Base-by-base conservation (phyloP, 1,139 yeast species). In the Suhomyces choctaworum region DNA sequence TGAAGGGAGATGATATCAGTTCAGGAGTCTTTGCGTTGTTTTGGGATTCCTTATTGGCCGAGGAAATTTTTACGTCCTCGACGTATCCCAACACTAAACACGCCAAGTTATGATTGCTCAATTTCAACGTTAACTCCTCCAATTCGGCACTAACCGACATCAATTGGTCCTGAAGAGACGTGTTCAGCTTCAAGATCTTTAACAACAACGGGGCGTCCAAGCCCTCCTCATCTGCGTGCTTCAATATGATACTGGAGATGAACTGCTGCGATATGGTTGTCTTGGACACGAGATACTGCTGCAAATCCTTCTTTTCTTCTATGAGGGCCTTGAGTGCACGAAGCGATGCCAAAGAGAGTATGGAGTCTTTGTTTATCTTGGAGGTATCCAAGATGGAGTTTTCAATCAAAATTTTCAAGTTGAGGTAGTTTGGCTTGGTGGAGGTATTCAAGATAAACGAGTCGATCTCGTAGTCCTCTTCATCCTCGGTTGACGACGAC, bases 51-150 rank as follows among this genome's bases (percentile, higher is more conserved):
- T 33, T 35, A 19, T 34, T 32, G 25, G 34, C 36, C 6, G 44
- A 39, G 8, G 42, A 52, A 29, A 60, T 45, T 38, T 56, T 64
- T 14, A 70, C 64, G 48, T 70, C 76, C 44, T 70, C 76, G 17
- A 70, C 64, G 43, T 70, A 70, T 2, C 76, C 76, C 42, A 70
- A 56, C 9, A 66, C 63, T 40, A 70, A 60, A 34, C 76, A 70
- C 1, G 74, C 67, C 45, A 68, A 48, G 39, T 70, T 68, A 44
- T 70, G 76, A 42, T 67, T 65, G 36, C 57, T 60, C 34, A 70
- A 50, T 36, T 52, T 53, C 19, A 47, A 35, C 8, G 51, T 51
- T 33, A 67, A 52, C 2, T 42, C 44, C 11, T 63, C 68, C 34
- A 70, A 51, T 31, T 69, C 73, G 8, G 50, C 47, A 22, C 52